Base-by-base conservation (phyloP, 1,284 basidiomycete genomes). In the Entoloma clypeatum region DNA sequence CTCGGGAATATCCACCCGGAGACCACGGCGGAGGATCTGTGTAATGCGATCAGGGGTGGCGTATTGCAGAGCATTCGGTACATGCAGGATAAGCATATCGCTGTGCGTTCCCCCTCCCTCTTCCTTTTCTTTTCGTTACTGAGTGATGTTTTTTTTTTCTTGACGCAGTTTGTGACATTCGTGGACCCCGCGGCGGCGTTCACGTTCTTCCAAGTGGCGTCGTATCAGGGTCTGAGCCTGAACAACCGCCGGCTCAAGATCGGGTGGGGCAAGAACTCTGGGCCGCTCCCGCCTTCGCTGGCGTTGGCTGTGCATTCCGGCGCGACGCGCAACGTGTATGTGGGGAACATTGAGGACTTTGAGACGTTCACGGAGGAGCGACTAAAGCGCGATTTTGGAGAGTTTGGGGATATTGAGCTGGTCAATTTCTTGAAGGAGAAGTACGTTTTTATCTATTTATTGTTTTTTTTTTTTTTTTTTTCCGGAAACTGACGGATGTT, bases 381-480 rank as follows among this genome's bases (percentile, higher is more conserved):
- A 60, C 73, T 96, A 40, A 86, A 86, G 63, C 70, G 80, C 39
- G 92, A 95, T 67, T 95, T 95, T 69, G 84, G 81, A 41, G 89
- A 92, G 65, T 95, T 79, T 62, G 92, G 93, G 19, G 92, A 95
- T 47, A 92, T 97, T 51, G 93, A 97, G 67, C 77, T 95, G 44
- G 84, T 97, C 64, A 96, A 96, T 67, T 92, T 91, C 67, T 71
- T 96, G 55, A 89, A 86, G 67, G 92, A 95, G 65, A 96, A 96
- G 84, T 87, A 51, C 47, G 83, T 74, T 11, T 29, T 33, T 26
- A 17, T 37, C 18, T 28, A 16, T 40, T 36, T 49, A 21, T 25
- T 16, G 36, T 19, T 18, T 25, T 13, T 36, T 21, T 28, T 32
- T 34, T 3, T 32, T 13, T 25, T 8, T 28, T 36, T 32, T 25